A percentile compares a stretch with the other conserved stretches of the same genome.
These are phyloP conservation scores for Metschnikowia orientalis DNA, from an alignment of 805 yeast species.

Conservation along the genomic window DNA sequence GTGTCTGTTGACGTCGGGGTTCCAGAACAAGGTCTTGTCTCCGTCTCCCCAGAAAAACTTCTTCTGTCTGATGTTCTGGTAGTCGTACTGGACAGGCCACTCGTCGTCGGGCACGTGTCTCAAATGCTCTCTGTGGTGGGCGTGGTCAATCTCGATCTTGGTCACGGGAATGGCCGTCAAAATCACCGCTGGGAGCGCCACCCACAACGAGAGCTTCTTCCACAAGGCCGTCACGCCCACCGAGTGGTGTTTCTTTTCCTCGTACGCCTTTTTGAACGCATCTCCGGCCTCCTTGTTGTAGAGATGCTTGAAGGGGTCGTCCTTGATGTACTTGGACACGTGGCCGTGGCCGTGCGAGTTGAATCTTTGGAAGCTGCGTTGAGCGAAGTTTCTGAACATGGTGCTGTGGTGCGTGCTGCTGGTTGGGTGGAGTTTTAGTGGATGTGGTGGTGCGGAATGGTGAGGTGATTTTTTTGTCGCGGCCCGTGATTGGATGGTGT, in stretches of 20 bases:
- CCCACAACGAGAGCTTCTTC: conserved; percentile 76
- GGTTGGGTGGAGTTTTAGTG: conserved; percentile 6
- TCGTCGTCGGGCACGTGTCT: conserved; percentile 77
- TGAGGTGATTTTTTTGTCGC: conserved; percentile 3
- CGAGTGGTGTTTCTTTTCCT: conserved; percentile 78
- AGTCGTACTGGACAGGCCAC: conserved; percentile 88
- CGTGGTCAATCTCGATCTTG: conserved; percentile 81
- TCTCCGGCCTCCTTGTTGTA: conserved; percentile 61
- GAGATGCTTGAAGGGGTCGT: conserved; percentile 36
- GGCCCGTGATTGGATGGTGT: conserved; percentile 14
- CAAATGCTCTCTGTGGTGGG: conserved; percentile 80
- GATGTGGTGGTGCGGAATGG: conserved; percentile 2
- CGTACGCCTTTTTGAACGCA: conserved; percentile 56
- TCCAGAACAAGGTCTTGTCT: conserved; percentile 96
- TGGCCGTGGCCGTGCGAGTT: conserved; percentile 39
- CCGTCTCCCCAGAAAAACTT: conserved; percentile 99
- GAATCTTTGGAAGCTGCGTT: conserved; percentile 38
- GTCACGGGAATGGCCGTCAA: conserved; percentile 76
- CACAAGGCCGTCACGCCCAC: conserved; percentile 69
- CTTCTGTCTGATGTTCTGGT: conserved; percentile 82
- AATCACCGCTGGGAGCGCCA: conserved; percentile 79
- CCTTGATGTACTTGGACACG: conserved; percentile 39
- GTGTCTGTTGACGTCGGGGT: conserved; percentile 86
- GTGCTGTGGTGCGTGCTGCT: not conserved
- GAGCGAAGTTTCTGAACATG: conserved; percentile 36